Conservation (phyloP, 139 green algal species). For the Haematococcus lacustris region DNA sequence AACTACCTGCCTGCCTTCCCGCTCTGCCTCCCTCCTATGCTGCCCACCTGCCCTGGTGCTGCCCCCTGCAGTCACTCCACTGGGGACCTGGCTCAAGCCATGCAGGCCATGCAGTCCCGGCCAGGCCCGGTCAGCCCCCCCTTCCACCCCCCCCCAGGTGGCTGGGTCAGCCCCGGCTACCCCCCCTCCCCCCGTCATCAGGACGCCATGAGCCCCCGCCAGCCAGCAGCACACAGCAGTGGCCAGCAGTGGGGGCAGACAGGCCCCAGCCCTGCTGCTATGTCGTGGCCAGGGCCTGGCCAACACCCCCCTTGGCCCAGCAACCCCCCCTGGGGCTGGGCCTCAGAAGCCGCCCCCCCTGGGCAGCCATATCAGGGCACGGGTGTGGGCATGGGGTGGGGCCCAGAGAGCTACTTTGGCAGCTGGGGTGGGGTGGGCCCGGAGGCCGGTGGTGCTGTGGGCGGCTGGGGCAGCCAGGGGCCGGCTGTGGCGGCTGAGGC, state of each 20-base stretch:
- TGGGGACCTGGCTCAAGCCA: background rate
- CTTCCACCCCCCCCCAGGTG: no score
- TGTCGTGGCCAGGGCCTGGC: background rate
- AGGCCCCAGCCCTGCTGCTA: background rate
- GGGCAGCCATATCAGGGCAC: background rate
- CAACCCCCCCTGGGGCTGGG: no score
- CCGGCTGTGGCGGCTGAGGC: background rate
- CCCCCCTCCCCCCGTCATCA: no score
- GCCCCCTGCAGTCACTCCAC: conserved; percentile 2
- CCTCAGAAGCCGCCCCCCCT: no score
- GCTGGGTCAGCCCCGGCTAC: no score
- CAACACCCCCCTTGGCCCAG: no score
- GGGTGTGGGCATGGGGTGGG: background rate
- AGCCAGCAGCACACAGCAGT: background rate
- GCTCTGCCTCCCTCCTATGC: background rate
- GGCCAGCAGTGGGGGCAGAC: background rate
- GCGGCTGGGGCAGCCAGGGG: background rate
- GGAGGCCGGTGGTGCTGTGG: background rate
- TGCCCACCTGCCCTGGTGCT: background rate
- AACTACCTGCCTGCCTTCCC: no score
- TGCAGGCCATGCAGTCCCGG: conserved; percentile 1
- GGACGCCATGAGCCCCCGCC: no score
- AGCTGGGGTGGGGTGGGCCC: background rate
- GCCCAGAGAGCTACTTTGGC: background rate
- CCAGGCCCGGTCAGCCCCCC: no score